Percentiles rank a stretch among this genome's conserved stretches.
phyloP scores from a whole-genome alignment of 139 green algal species.

The Axilococcus clingmanii region DNA sequence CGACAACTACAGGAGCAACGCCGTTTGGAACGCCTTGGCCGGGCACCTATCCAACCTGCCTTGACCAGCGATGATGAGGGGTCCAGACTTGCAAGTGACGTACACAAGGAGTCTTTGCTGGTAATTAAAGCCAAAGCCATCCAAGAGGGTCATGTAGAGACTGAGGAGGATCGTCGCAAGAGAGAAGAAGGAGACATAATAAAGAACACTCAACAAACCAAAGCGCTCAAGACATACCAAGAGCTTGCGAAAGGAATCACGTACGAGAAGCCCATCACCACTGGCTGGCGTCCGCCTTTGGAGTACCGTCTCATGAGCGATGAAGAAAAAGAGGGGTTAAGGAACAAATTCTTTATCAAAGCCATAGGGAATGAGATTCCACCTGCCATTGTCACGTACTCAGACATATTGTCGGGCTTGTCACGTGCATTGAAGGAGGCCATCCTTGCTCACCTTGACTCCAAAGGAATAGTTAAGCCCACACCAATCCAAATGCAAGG shows the following conservation, averaged over 20 bases:
- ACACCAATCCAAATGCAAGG: conserved; percentile 95
- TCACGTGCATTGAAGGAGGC: conserved; percentile 45
- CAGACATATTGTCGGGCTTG: too few relatives aligned
- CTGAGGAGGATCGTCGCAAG: conserved; percentile 50
- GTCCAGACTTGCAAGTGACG: neutral
- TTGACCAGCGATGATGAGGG: neutral
- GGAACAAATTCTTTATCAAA: conserved; percentile 87
- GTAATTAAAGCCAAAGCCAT: conserved; percentile 41
- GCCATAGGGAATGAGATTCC: conserved; percentile 75
- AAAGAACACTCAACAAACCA: conserved; percentile 71
- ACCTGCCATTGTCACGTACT: conserved; percentile 78
- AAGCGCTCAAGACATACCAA: conserved; percentile 83
- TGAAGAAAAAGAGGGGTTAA: conserved; percentile 53
- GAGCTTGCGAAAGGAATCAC: conserved; percentile 78
- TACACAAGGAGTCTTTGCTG: conserved; percentile 57
- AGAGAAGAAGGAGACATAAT: conserved; percentile 86
- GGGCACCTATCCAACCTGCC: too few relatives aligned
- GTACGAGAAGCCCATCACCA: conserved; percentile 71
- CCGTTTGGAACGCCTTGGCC: conserved; percentile 35
- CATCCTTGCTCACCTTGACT: conserved; percentile 61
- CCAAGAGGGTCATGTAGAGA: conserved; percentile 46
- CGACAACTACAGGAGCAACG: conserved; percentile 50
- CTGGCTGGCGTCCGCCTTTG: conserved; percentile 87
- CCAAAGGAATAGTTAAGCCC: conserved; percentile 77
- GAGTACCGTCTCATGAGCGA: conserved; percentile 56